Evolutionary conservation across 176 grass and related monocot species (phyloP).

Genomic region (Avena atlantica): DNA sequence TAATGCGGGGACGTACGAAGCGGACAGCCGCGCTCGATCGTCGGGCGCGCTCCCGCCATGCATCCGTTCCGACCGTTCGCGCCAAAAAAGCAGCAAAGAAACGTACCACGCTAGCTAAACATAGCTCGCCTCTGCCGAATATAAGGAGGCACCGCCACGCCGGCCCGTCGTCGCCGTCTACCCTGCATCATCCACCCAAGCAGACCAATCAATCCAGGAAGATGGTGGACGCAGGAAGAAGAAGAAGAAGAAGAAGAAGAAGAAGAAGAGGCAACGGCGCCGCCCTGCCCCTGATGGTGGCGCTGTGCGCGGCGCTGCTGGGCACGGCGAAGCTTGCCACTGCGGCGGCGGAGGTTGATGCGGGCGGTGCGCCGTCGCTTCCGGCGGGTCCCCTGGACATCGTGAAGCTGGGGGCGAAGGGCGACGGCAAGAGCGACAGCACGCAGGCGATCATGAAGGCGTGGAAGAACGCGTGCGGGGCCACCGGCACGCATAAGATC

Average conservation of each 20-base stretch:
- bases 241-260: neutral
- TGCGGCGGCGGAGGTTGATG: neutral
- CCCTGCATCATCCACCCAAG: neutral
- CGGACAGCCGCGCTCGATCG: slow-evolving; percentile 26
- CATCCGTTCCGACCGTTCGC: neutral
- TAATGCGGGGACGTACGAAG: neutral
- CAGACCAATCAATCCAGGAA: neutral
- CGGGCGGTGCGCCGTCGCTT: neutral
- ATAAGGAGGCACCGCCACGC: neutral
- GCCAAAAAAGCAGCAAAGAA: neutral
- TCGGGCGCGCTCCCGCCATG: slow-evolving; percentile 12
- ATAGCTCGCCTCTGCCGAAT: slow-evolving; percentile 11
- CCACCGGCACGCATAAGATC: slow-evolving; percentile 49
- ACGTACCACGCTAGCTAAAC: neutral
- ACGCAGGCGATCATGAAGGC: slow-evolving; percentile 56
- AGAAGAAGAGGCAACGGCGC: neutral
- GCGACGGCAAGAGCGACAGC: slow-evolving; percentile 61
- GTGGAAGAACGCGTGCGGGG: slow-evolving; percentile 61
- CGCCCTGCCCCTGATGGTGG: slow-evolving; percentile 11
- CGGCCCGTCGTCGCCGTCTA: neutral
- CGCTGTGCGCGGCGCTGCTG: slow-evolving; percentile 15
- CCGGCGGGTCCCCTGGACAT: slow-evolving; percentile 43
- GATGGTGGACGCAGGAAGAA: neutral
- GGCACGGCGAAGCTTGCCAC: neutral
- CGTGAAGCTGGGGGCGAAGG: slow-evolving; percentile 54